Conservation (phyloP, 1,139 yeast genomes). For the Debaryomycetaceae sp. region DNA sequence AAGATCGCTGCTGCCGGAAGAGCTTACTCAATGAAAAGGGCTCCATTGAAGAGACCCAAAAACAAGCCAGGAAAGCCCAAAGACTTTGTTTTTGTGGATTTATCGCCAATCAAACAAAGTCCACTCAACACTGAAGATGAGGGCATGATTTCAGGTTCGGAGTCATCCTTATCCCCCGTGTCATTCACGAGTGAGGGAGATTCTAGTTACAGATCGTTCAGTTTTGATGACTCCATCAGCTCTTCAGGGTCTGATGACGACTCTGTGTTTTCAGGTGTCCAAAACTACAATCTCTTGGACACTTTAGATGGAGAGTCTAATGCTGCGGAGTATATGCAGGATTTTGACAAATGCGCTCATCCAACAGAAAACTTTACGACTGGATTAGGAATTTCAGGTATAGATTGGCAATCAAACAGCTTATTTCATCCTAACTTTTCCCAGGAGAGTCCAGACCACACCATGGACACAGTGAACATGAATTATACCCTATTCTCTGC, state of each 20-base stretch:
- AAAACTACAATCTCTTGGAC: background rate
- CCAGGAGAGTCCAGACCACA: background rate
- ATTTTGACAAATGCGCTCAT: background rate
- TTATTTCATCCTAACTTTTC: background rate
- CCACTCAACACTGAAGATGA: slow-evolving; percentile 2
- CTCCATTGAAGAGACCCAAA: slow-evolving; percentile 50
- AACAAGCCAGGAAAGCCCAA: slow-evolving; percentile 50
- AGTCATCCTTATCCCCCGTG: slow-evolving; percentile 7
- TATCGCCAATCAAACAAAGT: slow-evolving; percentile 44
- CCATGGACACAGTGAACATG: background rate
- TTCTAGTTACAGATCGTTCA: background rate
- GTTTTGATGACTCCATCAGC: slow-evolving; percentile 2
- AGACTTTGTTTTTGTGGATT: slow-evolving; percentile 54
- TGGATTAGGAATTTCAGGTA: slow-evolving; percentile 25
- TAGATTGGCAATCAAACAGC: slow-evolving; percentile 10
- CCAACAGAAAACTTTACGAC: slow-evolving; percentile 4
- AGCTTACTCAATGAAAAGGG: slow-evolving; percentile 36
- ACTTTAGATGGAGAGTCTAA: background rate
- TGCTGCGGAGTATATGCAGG: slow-evolving; percentile 7
- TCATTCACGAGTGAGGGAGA: background rate
- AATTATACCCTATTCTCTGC: background rate
- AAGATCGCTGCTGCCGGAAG: slow-evolving; percentile 37
- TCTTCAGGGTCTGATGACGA: slow-evolving; percentile 4
- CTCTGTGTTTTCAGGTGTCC: background rate
- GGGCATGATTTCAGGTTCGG: slow-evolving; percentile 5